Evolutionary conservation across 2,329 filamentous ascomycete species (phyloP), one percentile per base, ranked within the genome.

Genomic region (Aureobasidium subglaciale): DNA sequence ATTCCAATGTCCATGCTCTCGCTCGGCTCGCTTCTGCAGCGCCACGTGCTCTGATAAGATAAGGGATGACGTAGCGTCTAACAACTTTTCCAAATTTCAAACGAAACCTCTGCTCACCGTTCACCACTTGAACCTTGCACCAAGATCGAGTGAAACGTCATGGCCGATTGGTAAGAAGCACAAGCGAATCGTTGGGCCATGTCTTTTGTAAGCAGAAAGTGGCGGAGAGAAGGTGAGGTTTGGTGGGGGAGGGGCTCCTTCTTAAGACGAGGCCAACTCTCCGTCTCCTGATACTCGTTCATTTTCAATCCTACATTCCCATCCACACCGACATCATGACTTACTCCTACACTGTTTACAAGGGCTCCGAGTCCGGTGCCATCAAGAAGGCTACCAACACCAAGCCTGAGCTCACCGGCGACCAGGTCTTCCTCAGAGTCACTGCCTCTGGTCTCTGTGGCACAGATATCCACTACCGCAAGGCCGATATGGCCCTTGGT

Each of bases 401-500:
- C 42, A 73, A 70, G 18, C 76, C 72, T 58, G 71, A 77, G 15
- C 67, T 81, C 38, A 64, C 63, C 2, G 69, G 72, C 49, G 76
- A 83, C 67, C 72, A 85, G 58, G 83, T 87, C 50, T 75, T 84
- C 25, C 66, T 88, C 64, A 78, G 76, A 55, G 73, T 87, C 59
- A 87, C 83, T 15, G 81, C 83, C 57, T 85, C 83, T 2, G 85
- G 85, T 27, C 73, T 87, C 50, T 88, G 85, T 67, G 82, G 81
- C 48, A 87, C 85, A 50, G 64, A 75, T 62, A 67, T 72, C 57
- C 73, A 76, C 67, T 74, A 72, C 67, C 67, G 68, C 54, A 59
- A 63, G 4, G 62, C 62, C 32, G 73, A 75, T 61, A 76, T 76
- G 67, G 74, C 56, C 3, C 71, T 81, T 25, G 79, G 79, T 42